phyloP scores from a whole-genome alignment of 257 asterid species.

The Primulina eburnea region DNA sequence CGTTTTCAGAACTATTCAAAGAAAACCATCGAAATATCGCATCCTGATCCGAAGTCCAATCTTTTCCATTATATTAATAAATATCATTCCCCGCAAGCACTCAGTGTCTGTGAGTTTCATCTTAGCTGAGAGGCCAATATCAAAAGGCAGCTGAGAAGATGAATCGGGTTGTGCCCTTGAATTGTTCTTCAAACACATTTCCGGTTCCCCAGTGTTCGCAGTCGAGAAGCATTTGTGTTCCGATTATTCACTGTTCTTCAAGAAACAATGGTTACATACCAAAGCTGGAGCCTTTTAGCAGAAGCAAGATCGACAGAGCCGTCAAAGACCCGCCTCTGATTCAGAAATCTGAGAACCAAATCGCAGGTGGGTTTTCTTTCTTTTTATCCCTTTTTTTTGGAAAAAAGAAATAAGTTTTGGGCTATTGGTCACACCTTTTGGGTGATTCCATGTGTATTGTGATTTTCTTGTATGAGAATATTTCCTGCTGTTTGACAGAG shows the following conservation, averaged over 20 bases:
- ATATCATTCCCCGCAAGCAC: not conserved
- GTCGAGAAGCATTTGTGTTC: conserved; percentile 23
- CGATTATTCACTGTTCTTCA: conserved; percentile 38
- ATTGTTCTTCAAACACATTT: conserved; percentile 31
- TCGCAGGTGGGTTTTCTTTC: conserved; percentile 53
- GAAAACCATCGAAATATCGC: conserved; percentile 32
- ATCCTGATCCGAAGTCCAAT: conserved; percentile 49
- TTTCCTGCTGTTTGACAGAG: too few species aligned
- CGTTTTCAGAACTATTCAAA: not conserved
- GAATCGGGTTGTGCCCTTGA: conserved; percentile 43
- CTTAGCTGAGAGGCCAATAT: not conserved
- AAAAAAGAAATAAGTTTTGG: too few species aligned
- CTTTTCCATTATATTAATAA: not conserved
- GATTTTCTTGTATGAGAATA: not conserved
- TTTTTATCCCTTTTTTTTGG: not conserved
- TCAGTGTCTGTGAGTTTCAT: not conserved
- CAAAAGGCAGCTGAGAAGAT: conserved; percentile 24
- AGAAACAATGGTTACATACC: conserved; percentile 53
- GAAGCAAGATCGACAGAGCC: conserved; percentile 68
- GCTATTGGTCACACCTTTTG: not conserved
- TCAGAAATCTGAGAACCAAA: conserved; percentile 64
- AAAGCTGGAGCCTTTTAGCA: conserved; percentile 85
- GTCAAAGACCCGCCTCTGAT: conserved; percentile 82
- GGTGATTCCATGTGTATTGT: not conserved
- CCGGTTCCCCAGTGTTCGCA: conserved; percentile 27